These are phyloP conservation scores for Xylaria sp. DNA, from an alignment of 2,329 filamentous ascomycete genomes.

Conservation along the genomic window DNA sequence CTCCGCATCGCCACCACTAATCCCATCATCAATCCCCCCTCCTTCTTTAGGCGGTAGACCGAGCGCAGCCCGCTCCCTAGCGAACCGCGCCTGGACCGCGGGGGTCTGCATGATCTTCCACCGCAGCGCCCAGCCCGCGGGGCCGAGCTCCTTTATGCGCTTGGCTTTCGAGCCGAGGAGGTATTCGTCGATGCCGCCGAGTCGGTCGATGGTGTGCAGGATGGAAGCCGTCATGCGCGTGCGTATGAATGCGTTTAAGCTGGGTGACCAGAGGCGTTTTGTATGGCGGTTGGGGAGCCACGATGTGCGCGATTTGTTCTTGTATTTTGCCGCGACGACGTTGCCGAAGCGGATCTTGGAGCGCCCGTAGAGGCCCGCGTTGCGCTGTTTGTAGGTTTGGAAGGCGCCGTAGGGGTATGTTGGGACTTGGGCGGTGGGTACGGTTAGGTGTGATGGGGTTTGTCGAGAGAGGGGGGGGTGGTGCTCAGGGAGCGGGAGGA, in stretches of 20 bases:
- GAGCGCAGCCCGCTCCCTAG: conserved; percentile 66
- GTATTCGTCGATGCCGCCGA: conserved; percentile 91
- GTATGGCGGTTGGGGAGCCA: conserved; percentile 79
- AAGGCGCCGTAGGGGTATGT: conserved; percentile 76
- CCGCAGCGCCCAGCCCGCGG: conserved; percentile 86
- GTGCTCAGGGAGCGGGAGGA: conserved; percentile 36
- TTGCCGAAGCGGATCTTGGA: conserved; percentile 80
- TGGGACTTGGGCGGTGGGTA: conserved; percentile 52
- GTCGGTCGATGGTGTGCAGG: conserved; percentile 77
- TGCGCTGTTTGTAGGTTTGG: conserved; percentile 78
- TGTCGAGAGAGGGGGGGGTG: conserved; percentile 32
- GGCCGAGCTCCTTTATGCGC: conserved; percentile 84
- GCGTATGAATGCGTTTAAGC: conserved; percentile 67
- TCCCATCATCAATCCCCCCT: too few species aligned
- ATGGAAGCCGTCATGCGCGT: conserved; percentile 73
- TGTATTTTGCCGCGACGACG: conserved; percentile 70
- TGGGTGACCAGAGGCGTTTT: conserved; percentile 69
- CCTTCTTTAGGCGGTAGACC: conserved; percentile 62
- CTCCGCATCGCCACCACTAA: conserved; percentile 43
- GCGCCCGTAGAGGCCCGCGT: conserved; percentile 73
- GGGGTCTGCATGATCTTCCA: conserved; percentile 86
- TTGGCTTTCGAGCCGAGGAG: conserved; percentile 78
- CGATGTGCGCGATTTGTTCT: conserved; percentile 71
- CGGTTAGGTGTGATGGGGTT: conserved; percentile 47
- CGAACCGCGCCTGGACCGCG: conserved; percentile 69